A percentile compares a stretch with the other conserved stretches of the same genome.
These are phyloP conservation scores for Lojkania enalia DNA, from an alignment of 2,329 filamentous ascomycete genomes.

Conservation along the genomic window DNA sequence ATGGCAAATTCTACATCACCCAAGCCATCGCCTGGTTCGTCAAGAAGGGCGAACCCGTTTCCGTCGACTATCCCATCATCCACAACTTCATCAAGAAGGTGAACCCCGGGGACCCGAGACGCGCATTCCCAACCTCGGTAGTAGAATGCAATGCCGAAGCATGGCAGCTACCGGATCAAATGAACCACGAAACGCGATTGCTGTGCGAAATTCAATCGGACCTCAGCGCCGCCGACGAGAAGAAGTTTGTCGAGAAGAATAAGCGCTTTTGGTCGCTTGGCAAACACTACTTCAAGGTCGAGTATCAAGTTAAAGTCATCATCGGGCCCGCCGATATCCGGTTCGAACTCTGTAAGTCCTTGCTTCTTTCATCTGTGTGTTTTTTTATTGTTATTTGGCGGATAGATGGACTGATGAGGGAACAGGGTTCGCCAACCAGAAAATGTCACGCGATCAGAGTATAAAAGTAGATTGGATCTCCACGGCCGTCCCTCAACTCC, in stretches of 20 bases:
- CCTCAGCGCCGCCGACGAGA: conserved; percentile 34
- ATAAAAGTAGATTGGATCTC: conserved; percentile 44
- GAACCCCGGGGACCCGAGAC: conserved; percentile 34
- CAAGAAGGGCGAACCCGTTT: conserved; percentile 40
- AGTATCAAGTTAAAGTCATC: conserved; percentile 43
- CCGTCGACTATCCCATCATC: conserved; percentile 36
- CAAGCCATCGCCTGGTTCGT: conserved; percentile 46
- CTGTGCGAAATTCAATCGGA: conserved; percentile 44
- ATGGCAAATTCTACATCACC: conserved; percentile 41
- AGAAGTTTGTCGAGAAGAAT: conserved; percentile 42
- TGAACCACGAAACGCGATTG: conserved; percentile 33
- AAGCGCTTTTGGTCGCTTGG: conserved; percentile 41
- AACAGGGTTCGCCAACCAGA: conserved; percentile 36
- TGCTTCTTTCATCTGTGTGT: background rate
- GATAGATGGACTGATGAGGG: background rate
- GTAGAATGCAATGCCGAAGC: conserved; percentile 33
- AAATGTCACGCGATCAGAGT: conserved; percentile 37
- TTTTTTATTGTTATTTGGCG: background rate
- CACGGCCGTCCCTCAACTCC: no score
- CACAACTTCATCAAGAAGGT: conserved; percentile 41
- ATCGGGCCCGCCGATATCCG: conserved; percentile 45
- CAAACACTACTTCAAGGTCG: conserved; percentile 39
- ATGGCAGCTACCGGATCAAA: conserved; percentile 29
- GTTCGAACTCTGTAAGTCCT: conserved; percentile 43
- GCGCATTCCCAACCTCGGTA: conserved; percentile 38